phyloP scores from a whole-genome alignment of 805 yeast genomes.

The Schwanniomyces vanrijiae region DNA sequence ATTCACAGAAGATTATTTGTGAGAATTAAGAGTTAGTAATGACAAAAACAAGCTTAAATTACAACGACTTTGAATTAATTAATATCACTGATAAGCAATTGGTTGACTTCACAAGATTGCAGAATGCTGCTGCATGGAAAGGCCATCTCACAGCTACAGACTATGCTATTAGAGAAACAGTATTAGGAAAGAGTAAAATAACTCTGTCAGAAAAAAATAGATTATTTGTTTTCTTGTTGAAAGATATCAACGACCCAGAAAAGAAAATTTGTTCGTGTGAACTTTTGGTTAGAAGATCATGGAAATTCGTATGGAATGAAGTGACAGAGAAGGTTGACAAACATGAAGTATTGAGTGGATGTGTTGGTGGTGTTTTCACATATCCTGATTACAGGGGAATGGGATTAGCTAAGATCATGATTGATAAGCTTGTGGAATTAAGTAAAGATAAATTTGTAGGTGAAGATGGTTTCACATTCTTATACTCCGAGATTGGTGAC shows the following conservation, averaged over 20 bases:
- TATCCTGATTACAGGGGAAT: constrained; percentile 34
- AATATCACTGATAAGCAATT: constrained; percentile 21
- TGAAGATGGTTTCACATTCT: constrained; percentile 32
- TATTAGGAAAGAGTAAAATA: constrained; percentile 22
- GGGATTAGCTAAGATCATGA: constrained; percentile 40
- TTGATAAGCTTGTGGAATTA: constrained; percentile 32
- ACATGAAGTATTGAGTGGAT: constrained; percentile 27
- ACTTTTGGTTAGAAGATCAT: constrained; percentile 29
- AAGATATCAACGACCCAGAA: constrained; percentile 15
- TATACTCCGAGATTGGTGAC: constrained; percentile 46
- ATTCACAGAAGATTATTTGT: not conserved
- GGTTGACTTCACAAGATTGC: constrained; percentile 32
- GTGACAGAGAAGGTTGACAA: constrained; percentile 14
- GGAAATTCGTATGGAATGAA: constrained; percentile 18
- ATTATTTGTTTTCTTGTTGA: constrained; percentile 24
- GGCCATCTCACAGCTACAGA: constrained; percentile 32
- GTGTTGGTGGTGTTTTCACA: constrained; percentile 44
- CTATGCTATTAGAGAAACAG: constrained; percentile 34
- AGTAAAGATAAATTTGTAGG: constrained; percentile 23
- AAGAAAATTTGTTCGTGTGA: constrained; percentile 33
- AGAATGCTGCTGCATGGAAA: constrained; percentile 37
- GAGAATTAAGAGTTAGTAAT: not conserved
- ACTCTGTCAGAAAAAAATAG: constrained; percentile 8
- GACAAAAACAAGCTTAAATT: constrained; percentile 1
- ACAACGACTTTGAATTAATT: constrained; percentile 12